Conservation (phyloP, 1,139 yeast species). For the Lodderomyces pseudojiufengensis region DNA sequence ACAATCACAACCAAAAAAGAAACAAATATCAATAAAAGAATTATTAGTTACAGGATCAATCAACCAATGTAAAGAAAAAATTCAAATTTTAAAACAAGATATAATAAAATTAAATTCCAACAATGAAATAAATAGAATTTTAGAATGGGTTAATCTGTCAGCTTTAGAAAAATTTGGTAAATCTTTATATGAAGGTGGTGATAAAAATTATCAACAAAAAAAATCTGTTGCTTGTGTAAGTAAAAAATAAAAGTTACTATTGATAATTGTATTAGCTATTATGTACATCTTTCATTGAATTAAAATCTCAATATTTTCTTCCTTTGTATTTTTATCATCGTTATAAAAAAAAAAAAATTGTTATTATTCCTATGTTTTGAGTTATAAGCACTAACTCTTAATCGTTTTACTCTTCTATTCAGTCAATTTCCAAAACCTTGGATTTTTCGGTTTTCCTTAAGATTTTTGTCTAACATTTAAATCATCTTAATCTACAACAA, state of each 20-base stretch:
- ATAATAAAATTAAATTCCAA: conserved; percentile 31
- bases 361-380: no score
- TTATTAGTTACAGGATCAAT: conserved; percentile 26
- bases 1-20: conserved; percentile 17
- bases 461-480: no score
- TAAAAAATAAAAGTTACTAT: conserved; percentile 7
- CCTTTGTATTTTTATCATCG: no score
- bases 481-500: neutral
- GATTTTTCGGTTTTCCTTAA: no score
- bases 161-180: conserved; percentile 52
- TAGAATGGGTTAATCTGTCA: conserved; percentile 60
- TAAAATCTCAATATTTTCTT: no score
- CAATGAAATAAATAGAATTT: conserved; percentile 43
- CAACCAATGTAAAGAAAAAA: conserved; percentile 15
- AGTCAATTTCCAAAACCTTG: no score
- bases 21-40: conserved; percentile 22
- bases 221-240: no score
- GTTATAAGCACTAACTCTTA: no score
- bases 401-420: no score
- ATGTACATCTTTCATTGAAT: no score
- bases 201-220: no score
- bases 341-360: conserved; percentile 6
- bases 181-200: conserved; percentile 59
- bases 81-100: conserved; percentile 24
- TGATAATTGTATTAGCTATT: neutral